Percentiles rank a stretch among this genome's conserved stretches.
phyloP scores from a whole-genome alignment of 768 basidiomycete genomes.

The Rhizopogon vesiculosus region DNA sequence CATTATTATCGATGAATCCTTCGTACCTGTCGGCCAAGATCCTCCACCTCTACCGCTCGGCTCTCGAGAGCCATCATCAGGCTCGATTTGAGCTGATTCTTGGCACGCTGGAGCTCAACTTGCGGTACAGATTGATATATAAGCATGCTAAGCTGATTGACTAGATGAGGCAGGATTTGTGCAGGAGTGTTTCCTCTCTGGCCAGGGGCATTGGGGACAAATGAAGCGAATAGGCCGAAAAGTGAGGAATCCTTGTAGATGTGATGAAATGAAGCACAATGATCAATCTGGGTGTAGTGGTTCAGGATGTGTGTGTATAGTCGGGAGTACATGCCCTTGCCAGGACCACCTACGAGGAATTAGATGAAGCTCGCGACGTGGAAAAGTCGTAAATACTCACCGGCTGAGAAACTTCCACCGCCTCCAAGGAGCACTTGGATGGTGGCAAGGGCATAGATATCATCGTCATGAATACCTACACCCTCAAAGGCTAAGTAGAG shows the following conservation, averaged over 20 bases:
- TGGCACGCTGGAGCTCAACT: constrained; percentile 77
- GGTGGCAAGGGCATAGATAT: constrained; percentile 89
- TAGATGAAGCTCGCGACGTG: neutral
- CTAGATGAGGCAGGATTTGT: constrained; percentile 78
- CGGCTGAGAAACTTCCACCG: constrained; percentile 94
- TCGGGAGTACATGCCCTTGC: constrained; percentile 99
- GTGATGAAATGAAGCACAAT: constrained; percentile 96
- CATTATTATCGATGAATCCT: neutral
- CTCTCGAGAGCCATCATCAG: constrained; percentile 95
- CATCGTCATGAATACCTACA: constrained; percentile 83
- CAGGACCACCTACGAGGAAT: constrained; percentile 69
- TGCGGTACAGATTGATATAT: constrained; percentile 64
- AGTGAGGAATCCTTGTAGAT: constrained; percentile 93
- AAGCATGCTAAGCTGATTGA: constrained; percentile 82
- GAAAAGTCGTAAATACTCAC: constrained; percentile 27
- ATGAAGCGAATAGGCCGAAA: constrained; percentile 88
- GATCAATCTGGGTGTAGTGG: constrained; percentile 89
- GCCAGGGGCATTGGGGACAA: constrained; percentile 60
- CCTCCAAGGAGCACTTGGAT: constrained; percentile 95
- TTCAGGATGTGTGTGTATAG: constrained; percentile 96
- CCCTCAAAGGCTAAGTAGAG: constrained; percentile 93
- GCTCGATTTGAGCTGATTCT: constrained; percentile 91
- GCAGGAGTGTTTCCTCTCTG: constrained; percentile 56
- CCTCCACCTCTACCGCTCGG: constrained; percentile 78
- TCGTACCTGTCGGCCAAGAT: constrained; percentile 82